Percentiles rank a stretch among this genome's conserved stretches.
phyloP scores from a whole-genome alignment of 2,329 filamentous ascomycete species.

The Monosporascus cannonballus region DNA sequence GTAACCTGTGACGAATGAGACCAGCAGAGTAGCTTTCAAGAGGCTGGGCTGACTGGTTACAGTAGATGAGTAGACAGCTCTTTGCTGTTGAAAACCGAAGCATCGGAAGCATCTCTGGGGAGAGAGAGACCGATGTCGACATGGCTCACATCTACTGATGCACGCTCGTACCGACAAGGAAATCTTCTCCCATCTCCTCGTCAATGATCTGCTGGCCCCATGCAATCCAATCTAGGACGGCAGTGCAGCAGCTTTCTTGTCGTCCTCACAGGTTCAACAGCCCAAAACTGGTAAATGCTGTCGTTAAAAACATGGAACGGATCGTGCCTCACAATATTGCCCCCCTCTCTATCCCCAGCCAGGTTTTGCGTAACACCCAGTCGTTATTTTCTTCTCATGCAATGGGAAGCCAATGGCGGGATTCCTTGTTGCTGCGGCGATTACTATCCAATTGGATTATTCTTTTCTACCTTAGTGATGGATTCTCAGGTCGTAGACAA shows the following conservation, averaged over 20 bases:
- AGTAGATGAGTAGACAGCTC: too few species aligned
- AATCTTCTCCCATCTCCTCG: background rate
- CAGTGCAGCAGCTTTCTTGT: background rate
- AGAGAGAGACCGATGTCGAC: constrained; percentile 1
- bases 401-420: background rate
- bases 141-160: background rate
- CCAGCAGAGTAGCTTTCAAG: too few species aligned
- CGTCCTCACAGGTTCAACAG: background rate
- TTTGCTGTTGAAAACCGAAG: too few species aligned
- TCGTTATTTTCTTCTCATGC: background rate
- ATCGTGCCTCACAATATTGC: background rate
- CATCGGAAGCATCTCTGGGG: too few species aligned
- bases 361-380: background rate
- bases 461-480: background rate
- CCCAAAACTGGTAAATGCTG: background rate
- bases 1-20: too few species aligned
- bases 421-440: background rate
- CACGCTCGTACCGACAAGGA: background rate
- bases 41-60: too few species aligned
- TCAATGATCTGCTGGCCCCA: background rate
- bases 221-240: background rate
- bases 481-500: background rate
- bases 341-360: background rate
- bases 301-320: background rate
- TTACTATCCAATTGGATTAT: background rate